Evolutionary conservation across 129 eudicot species (phyloP), one percentile per base, ranked within the genome.

Genomic region (Escallonia herrerae): DNA sequence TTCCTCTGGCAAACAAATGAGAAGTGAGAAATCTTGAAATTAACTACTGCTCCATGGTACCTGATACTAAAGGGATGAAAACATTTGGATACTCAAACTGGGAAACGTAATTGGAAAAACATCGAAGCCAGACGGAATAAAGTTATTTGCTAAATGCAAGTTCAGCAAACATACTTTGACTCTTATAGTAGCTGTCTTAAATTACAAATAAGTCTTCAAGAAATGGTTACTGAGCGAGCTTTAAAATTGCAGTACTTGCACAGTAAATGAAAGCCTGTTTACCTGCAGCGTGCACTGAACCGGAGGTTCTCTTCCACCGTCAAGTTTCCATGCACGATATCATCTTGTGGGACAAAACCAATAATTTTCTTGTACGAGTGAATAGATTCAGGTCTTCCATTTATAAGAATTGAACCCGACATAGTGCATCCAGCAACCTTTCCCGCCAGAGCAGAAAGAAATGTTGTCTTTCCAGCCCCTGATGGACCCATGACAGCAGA

Each of bases 401-500:
- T 91, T 22, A 91, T 84, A 37, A 84, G 81, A 74, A 91, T 85
- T 63, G 72, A 61, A 14, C 97, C 97, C 3, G 85, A 61, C 76
- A 88, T 74, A 15, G 64, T 72, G 60, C 97, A 91, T 61, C 96
- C 94, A 14, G 74, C 74, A 43, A 79, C 74, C 62, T 82, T 91
- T 56, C 97, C 97, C 0, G 85, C 77, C 58, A 91, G 67, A 49
- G 97, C 94, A 41, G 94, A 84, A 58, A 91, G 84, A 77, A 91
- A 91, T 2, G 97, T 91, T 7, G 97, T 91, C 70, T 91, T 91
- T 54, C 97, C 97, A 2, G 97, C 97, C 15, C 97, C 97, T 2
- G 97, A 91, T 57, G 97, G 97, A 41, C 97, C 97, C 97, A 91
- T 91, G 41, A 91, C 97, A 66, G 97, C 97, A 47, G 97, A 87